Evolutionary conservation across 23 red algal genomes (phyloP).

Genomic region (Chondrus crispus): DNA sequence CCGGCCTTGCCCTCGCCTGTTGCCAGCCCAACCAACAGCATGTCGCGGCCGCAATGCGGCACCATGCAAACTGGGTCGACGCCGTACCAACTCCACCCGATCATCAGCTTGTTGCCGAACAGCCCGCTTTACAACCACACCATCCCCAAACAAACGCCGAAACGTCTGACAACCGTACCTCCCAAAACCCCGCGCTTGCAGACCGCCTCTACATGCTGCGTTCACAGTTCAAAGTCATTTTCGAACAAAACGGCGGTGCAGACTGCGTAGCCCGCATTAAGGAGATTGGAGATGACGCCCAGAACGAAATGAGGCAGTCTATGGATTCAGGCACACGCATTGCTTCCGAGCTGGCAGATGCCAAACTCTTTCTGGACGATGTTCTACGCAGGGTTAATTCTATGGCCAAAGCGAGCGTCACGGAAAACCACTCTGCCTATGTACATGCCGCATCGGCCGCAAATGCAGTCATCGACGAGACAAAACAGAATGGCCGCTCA

Average conservation of each 20-base stretch:
- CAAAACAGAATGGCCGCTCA: neutral
- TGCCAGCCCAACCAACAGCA: neutral
- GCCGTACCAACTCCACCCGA: too few species aligned
- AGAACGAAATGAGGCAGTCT: constrained; percentile 17
- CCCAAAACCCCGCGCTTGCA: neutral
- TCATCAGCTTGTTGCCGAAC: too few species aligned
- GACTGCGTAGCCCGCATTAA: constrained; percentile 40
- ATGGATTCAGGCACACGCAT: constrained; percentile 9
- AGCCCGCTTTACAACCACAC: too few species aligned
- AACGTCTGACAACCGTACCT: neutral
- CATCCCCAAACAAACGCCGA: neutral
- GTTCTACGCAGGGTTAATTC: constrained; percentile 4
- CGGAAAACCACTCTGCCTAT: neutral
- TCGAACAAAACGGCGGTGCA: constrained; percentile 37
- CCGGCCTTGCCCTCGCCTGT: neutral
- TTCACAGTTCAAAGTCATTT: constrained; percentile 11
- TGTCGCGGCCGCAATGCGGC: neutral
- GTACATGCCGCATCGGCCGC: constrained; percentile 7
- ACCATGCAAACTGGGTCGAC: too few species aligned
- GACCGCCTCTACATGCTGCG: too few species aligned
- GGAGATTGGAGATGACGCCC: constrained; percentile 14
- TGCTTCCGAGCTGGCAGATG: neutral
- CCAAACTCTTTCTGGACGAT: constrained; percentile 27
- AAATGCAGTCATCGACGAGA: constrained; percentile 7
- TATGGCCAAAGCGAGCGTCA: neutral